These are phyloP conservation scores for Gossypium turneri DNA, from an alignment of 345 rosid genomes.

Conservation along the genomic window DNA sequence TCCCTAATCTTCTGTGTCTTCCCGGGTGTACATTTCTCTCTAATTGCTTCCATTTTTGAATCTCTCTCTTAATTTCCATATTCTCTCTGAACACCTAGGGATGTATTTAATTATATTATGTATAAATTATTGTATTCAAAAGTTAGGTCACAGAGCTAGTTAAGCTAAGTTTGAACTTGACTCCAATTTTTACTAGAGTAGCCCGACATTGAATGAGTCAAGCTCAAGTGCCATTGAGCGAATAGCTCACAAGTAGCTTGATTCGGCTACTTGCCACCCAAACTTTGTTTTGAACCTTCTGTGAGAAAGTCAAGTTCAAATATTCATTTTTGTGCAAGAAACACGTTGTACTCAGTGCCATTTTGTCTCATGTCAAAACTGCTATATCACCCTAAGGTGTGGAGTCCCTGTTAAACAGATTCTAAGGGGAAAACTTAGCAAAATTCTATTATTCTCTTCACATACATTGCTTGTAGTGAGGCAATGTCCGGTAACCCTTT, in stretches of 20 bases:
- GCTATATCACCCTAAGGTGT: neutral
- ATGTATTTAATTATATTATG: too few species aligned
- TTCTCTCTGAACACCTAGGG: too few species aligned
- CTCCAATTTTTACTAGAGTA: too few species aligned
- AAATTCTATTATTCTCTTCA: neutral
- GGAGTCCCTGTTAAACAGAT: neutral
- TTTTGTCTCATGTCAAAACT: neutral
- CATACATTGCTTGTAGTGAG: neutral
- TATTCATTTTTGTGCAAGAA: neutral
- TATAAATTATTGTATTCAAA: too few species aligned
- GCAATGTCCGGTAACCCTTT: too few species aligned
- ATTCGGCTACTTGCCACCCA: neutral
- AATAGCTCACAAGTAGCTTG: neutral
- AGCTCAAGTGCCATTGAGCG: neutral
- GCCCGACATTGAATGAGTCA: too few species aligned
- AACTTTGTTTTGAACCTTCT: neutral
- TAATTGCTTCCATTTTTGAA: too few species aligned
- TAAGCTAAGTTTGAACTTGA: too few species aligned
- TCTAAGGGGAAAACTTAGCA: neutral
- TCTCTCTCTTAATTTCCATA: too few species aligned
- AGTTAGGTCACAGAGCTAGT: too few species aligned
- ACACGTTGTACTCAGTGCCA: neutral
- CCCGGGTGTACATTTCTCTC: too few species aligned
- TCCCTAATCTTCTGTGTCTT: too few species aligned
- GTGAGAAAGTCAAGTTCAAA: neutral